phyloP scores from a whole-genome alignment of 345 rosid species.

The Hypericum perforatum region DNA sequence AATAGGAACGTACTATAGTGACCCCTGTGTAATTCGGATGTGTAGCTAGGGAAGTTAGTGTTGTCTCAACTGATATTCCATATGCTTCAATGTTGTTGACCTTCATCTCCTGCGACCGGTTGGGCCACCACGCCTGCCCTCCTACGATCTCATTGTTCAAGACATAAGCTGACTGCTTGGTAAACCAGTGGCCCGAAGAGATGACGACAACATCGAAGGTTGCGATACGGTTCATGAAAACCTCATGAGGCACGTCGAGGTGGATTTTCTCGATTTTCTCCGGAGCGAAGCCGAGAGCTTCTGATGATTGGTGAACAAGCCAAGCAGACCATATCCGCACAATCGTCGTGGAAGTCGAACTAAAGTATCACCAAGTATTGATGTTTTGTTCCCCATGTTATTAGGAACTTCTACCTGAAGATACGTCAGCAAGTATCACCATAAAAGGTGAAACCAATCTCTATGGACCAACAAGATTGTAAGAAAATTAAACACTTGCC shows the following conservation, averaged over 20 bases:
- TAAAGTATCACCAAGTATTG: constrained; percentile 76
- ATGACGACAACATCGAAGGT: constrained; percentile 66
- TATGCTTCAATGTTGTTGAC: constrained; percentile 77
- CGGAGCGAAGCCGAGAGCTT: constrained; percentile 56
- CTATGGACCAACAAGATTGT: neutral
- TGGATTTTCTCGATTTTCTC: constrained; percentile 71
- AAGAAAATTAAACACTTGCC: constrained; percentile 37
- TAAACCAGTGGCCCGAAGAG: constrained; percentile 98
- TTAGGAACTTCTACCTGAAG: constrained; percentile 85
- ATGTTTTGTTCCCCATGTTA: constrained; percentile 81
- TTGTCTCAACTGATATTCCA: constrained; percentile 78
- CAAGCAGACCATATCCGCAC: constrained; percentile 95
- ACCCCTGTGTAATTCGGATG: constrained; percentile 79
- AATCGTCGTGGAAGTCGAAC: constrained; percentile 58
- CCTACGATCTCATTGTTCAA: constrained; percentile 79
- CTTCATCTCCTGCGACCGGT: constrained; percentile 58
- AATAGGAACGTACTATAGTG: constrained; percentile 67
- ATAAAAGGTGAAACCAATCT: too few relatives aligned
- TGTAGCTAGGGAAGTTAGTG: constrained; percentile 46
- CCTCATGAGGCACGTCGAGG: constrained; percentile 67
- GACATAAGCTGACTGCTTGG: constrained; percentile 82
- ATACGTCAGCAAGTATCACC: constrained; percentile 6
- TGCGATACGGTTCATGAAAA: constrained; percentile 59
- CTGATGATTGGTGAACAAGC: constrained; percentile 71
- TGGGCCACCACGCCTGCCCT: constrained; percentile 92